Evolutionary conservation across 495 filamentous ascomycete species (phyloP), one percentile per base, ranked within the genome.

Genomic region (Terfezia claveryi): DNA sequence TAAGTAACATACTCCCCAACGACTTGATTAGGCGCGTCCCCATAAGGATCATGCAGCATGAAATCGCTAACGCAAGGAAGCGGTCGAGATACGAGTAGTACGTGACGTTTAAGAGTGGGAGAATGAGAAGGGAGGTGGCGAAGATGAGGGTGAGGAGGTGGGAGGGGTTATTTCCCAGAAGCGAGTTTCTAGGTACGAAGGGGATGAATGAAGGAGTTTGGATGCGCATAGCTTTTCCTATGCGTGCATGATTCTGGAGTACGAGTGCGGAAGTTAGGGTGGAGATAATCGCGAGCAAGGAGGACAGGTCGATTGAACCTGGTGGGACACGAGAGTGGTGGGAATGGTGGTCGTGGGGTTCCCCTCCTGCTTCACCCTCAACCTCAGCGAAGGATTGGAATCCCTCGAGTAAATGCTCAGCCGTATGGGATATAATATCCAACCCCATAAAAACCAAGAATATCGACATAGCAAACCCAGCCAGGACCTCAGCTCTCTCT

Each of bases 401-500:
- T 2, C 69, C 69, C 59, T 80, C 78, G 44, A 96, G 78, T 12
- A 87, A 72, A 67, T 98, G 91, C 63, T 93, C 87, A 14, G 92
- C 68, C 57, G 87, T 87, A 62, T 98, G 91, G 44, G 83, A 88
- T 50, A 98, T 81, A 41, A 96, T 76, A 62, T 98, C 91, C 62
- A 98, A 79, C 20, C 89, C 88, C 78, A 94, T 94, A 67, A 98
- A 98, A 36, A 94, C 75, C 9, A 98, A 78, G 50, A 94, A 81
- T 14, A 98, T 80, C 55, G 85, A 87, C 82, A 95, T 87, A 37
- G 87, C 91, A 56, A 98, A 95, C n/a, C 91, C 91, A 50, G 87
- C 87, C 2, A 98, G 73, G 1, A 98, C 88, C 64, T 98, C 91
- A 49, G 85, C 83, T 46, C 91, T 78, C 66, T 94, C 85, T 9